phyloP scores from a whole-genome alignment of 305 asterid genomes.

The Rubia balearica region DNA sequence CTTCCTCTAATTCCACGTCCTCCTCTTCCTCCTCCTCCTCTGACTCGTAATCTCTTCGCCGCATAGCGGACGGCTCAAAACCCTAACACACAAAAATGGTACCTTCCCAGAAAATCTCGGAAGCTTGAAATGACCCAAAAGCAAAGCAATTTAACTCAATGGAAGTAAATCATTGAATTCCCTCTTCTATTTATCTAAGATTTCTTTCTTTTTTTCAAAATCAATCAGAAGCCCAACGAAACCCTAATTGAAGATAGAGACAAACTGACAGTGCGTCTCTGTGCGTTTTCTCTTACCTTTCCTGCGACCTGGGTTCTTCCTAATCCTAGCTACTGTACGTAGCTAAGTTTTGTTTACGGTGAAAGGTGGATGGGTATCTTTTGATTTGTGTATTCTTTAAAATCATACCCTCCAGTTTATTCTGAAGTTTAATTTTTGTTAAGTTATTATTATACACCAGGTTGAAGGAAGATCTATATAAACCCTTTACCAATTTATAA shows the following conservation, averaged over 20 bases:
- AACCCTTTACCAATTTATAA: too few species aligned
- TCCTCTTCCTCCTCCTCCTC: slow-evolving; percentile 31
- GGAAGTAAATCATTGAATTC: background rate
- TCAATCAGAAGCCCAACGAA: background rate
- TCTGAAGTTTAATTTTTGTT: too few species aligned
- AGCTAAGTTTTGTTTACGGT: too few species aligned
- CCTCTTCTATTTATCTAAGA: background rate
- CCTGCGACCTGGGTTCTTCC: background rate
- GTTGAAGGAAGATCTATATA: too few species aligned
- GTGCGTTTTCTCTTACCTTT: background rate
- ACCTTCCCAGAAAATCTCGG: background rate
- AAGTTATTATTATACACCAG: too few species aligned
- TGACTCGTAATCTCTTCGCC: slow-evolving; percentile 47
- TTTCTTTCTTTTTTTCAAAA: background rate
- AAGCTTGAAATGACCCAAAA: background rate
- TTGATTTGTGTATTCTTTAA: background rate
- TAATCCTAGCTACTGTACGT: background rate
- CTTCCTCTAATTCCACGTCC: slow-evolving; percentile 50
- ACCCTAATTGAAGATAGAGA: background rate
- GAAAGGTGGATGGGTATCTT: background rate
- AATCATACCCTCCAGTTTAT: too few species aligned
- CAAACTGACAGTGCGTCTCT: background rate
- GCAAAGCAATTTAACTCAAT: background rate
- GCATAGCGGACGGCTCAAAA: slow-evolving; percentile 26
- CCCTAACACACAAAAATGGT: background rate